Percentiles rank a stretch among this genome's conserved stretches.
Conservation (phyloP, 345 rosid genomes). For the Eucalyptus erythrocorys region DNA sequence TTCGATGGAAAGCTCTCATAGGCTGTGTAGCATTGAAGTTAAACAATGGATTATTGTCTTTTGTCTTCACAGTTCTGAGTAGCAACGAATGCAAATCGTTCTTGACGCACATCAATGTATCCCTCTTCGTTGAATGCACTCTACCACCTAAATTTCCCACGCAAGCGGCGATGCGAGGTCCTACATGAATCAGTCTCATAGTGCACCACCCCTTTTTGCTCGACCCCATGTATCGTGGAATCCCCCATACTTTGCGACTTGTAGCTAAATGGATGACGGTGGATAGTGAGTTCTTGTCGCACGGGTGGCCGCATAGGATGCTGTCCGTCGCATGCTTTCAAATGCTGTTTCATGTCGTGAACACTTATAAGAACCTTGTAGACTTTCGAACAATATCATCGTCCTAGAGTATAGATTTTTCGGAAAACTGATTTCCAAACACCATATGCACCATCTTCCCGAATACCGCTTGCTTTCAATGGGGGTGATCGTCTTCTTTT, state of each 20-base stretch:
- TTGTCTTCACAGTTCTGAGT: background rate
- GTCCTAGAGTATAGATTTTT: background rate
- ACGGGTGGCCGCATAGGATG: background rate
- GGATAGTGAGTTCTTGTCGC: background rate
- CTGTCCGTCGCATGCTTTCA: background rate
- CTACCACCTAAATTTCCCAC: background rate
- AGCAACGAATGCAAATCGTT: background rate
- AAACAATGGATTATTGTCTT: background rate
- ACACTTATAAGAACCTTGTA: background rate
- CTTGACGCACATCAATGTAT: background rate
- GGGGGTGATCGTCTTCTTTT: background rate
- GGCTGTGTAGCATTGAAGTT: background rate
- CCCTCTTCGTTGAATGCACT: background rate
- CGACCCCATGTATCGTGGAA: background rate
- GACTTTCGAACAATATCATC: background rate
- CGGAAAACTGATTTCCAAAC: background rate
- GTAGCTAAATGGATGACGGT: background rate
- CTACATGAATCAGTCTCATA: background rate
- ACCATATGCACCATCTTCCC: background rate
- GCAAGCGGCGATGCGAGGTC: background rate
- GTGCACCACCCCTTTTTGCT: background rate
- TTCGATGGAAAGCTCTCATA: background rate
- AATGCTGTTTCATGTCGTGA: background rate
- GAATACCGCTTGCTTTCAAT: background rate
- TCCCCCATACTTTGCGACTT: background rate